These are phyloP conservation scores for Agastache rugosa DNA, from an alignment of 257 asterid species.

Conservation along the genomic window DNA sequence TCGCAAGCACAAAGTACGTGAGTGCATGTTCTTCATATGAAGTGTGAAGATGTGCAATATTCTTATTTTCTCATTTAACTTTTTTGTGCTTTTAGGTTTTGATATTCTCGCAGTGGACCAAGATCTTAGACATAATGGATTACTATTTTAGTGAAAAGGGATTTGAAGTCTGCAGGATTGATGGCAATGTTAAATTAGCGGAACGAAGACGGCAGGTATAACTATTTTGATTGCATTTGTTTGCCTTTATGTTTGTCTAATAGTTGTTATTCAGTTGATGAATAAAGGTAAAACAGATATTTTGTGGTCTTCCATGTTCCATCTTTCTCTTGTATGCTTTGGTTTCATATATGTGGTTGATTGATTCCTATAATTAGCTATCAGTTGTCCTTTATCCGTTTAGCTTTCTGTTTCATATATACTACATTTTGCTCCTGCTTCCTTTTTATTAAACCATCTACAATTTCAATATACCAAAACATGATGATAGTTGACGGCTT, in stretches of 20 bases:
- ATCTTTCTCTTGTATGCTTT: constrained; percentile 6
- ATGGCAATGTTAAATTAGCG: constrained; percentile 80
- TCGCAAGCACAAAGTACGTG: constrained; percentile 79
- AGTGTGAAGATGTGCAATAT: background rate
- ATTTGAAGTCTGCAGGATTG: constrained; percentile 85
- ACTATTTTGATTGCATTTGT: background rate
- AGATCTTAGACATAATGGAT: constrained; percentile 90
- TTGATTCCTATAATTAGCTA: background rate
- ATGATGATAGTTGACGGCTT: constrained; percentile 2
- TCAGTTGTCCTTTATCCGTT: constrained; percentile 6
- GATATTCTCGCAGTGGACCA: constrained; percentile 99
- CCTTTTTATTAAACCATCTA: background rate
- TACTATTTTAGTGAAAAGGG: constrained; percentile 91
- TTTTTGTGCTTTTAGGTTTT: constrained; percentile 64
- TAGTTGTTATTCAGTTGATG: background rate
- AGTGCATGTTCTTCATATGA: constrained; percentile 17
- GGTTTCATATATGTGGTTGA: constrained; percentile 1
- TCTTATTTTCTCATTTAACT: constrained; percentile 9
- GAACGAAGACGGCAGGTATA: constrained; percentile 84
- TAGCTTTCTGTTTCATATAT: background rate
- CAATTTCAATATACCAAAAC: constrained; percentile 8
- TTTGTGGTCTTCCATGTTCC: constrained; percentile 3
- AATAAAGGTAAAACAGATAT: background rate
- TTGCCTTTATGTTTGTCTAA: background rate
- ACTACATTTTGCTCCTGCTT: constrained; percentile 18